Conservation (phyloP, 2,329 filamentous ascomycete genomes). For the Verticillium albo-atrum region DNA sequence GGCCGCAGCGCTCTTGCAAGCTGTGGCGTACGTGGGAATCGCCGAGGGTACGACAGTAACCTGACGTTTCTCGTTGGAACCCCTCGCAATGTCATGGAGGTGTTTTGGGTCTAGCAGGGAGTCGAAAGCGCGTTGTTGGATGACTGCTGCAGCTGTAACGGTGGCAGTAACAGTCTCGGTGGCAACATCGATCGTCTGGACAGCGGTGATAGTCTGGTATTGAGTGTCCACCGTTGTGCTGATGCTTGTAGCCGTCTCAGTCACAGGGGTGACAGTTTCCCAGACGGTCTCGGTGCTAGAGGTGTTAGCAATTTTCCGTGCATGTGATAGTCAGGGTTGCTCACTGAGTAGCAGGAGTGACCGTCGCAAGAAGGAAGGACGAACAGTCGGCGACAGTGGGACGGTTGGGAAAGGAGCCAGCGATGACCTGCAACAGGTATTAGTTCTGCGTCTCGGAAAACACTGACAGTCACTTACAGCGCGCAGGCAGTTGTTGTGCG, state of each 20-base stretch:
- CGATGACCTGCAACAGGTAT: neutral
- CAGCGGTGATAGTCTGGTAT: constrained; percentile 1
- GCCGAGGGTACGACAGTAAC: constrained; percentile 6
- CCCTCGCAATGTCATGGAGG: neutral
- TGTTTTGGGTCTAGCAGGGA: too few species aligned
- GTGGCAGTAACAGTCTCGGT: constrained; percentile 1
- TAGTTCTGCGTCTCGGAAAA: neutral
- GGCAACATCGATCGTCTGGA: neutral
- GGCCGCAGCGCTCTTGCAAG: constrained; percentile 8
- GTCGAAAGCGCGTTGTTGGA: neutral
- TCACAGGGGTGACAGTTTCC: neutral
- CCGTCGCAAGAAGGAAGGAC: neutral
- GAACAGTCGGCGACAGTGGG: constrained; percentile 3
- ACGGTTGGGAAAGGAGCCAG: neutral
- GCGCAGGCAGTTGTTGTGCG: neutral
- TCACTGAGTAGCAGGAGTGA: constrained; percentile 1
- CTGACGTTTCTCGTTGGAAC: neutral
- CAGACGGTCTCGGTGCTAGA: neutral
- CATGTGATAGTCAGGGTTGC: neutral
- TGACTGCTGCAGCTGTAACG: neutral
- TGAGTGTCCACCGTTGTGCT: neutral
- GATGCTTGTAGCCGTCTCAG: neutral
- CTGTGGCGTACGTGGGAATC: constrained; percentile 13
- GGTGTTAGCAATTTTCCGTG: neutral
- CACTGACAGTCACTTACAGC: neutral